Base-by-base conservation (phyloP, 2,329 filamentous ascomycete genomes). In the Colletotrichum lini region DNA sequence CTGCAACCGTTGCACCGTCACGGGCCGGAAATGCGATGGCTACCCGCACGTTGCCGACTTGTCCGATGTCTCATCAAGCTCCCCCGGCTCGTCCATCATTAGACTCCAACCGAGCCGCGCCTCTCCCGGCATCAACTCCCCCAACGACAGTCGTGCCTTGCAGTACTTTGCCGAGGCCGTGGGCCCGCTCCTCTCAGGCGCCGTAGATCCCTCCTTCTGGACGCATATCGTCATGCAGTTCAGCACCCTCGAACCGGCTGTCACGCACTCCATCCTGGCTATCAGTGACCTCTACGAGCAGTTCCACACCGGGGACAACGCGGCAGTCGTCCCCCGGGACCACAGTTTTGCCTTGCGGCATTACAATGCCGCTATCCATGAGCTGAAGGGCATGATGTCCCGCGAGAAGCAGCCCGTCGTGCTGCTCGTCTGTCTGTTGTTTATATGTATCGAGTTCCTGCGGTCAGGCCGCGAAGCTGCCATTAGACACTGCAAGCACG, bases 21-120 rank as follows among this genome's bases (percentile, higher is more conserved):
- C 88, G 1, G 87, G 88, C n/a, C 84, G 88, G 56, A 85, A 83
- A 74, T 90, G 88, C 75, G 88, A 90, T 75, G 88, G 88, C 67
- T 90, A 90, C 69, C 77, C 63, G 8, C 74, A 78, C 67, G 26
- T 50, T 15, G 49, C 57, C 45, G 73, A 74, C 23, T 26, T 53
- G 54, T 78, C 21, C 71, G 61, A 58, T 23, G 52, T 45, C 26
- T 21, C 52, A 8, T 77, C 70, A 38, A 40, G n/a, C 59, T 26
- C 66, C 0, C 70, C 75, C 4, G 67, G 73, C 35, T 72, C 73
- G 12, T 63, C 70, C 26, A 42, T 70, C 4, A 16, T 76, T 4
- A 44, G 18, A 74, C 65, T 35, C 70, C 74, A 23, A 15, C 58
- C 59, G 18, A 58, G 67, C 35, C 69, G 10, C 21, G 50, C 56